Evolutionary conservation across 164 flowering plant species (phyloP).

Genomic region (Magnolia changhungtana): DNA sequence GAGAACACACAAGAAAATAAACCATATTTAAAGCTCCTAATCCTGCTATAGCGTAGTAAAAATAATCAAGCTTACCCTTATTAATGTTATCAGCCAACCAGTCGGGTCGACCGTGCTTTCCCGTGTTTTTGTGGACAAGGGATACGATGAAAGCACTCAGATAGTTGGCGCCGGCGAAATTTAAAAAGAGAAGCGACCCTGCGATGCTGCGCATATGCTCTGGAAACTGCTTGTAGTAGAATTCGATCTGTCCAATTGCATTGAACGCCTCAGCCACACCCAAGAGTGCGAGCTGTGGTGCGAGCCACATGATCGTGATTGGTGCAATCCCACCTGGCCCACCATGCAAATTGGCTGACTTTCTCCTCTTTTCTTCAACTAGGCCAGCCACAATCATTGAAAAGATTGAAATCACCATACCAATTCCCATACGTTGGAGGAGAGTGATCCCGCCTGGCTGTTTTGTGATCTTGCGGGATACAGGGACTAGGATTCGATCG

Average conservation of each 20-base stretch:
- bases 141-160: slow-evolving; percentile 44
- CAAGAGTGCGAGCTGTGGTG: slow-evolving; percentile 64
- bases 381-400: slow-evolving; percentile 36
- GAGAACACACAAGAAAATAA: slow-evolving; percentile 36
- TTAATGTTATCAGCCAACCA: slow-evolving; percentile 54
- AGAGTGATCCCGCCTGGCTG: slow-evolving; percentile 56
- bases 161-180: slow-evolving; percentile 55
- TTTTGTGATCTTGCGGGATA: slow-evolving; percentile 37
- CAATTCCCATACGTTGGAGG: slow-evolving; percentile 70
- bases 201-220: slow-evolving; percentile 71
- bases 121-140: slow-evolving; percentile 44
- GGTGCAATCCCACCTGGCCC: slow-evolving; percentile 6
- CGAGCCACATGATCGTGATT: slow-evolving; percentile 46
- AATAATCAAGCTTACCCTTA: slow-evolving; percentile 42
- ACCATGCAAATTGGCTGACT: slow-evolving; percentile 4
- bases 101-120: slow-evolving; percentile 19
- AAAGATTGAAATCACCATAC: slow-evolving; percentile 32
- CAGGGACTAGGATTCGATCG: slow-evolving; percentile 50
- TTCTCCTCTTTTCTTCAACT: slow-evolving; percentile 29
- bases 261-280: slow-evolving; percentile 76
- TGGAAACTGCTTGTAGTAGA: slow-evolving; percentile 71
- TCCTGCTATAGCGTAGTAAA: slow-evolving; percentile 36
- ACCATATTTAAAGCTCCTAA: slow-evolving; percentile 31
- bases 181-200: slow-evolving; percentile 45
- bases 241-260: slow-evolving; percentile 66